Percentiles rank a stretch among this genome's conserved stretches.
Evolutionary conservation across 2,329 filamentous ascomycete species (phyloP).

Genomic region (Zalaria obscura): DNA sequence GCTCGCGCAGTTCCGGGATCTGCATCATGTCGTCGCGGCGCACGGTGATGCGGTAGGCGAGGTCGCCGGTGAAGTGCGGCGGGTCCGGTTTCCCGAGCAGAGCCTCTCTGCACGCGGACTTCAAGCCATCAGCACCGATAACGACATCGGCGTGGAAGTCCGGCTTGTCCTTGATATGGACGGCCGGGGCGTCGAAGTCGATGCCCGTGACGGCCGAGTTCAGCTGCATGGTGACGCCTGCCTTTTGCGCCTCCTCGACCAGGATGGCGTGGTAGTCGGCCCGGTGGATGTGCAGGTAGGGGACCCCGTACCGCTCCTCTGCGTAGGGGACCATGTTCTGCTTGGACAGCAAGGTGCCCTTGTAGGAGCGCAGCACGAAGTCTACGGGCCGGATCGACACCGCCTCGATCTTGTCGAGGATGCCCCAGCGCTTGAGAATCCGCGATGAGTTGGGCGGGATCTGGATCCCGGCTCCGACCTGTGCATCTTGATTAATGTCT

Average conservation of each 20-base stretch:
- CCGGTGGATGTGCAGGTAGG: conserved; percentile 47
- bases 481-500: too few relatives aligned
- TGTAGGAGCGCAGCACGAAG: not conserved
- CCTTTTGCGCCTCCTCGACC: conserved; percentile 33
- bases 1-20: conserved; percentile 35
- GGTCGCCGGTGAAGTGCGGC: conserved; percentile 46
- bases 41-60: conserved; percentile 51
- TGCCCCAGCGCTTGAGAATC: conserved; percentile 32
- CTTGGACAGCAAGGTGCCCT: not conserved
- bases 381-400: not conserved
- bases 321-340: not conserved
- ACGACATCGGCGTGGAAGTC: conserved; percentile 39
- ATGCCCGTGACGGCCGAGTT: conserved; percentile 33
- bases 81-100: conserved; percentile 29
- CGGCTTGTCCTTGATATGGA: conserved; percentile 27
- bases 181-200: conserved; percentile 31
- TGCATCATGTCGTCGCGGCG: conserved; percentile 33
- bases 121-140: conserved; percentile 50
- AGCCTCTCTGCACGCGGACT: conserved; percentile 41
- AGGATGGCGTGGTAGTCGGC: conserved; percentile 46
- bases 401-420: conserved; percentile 9
- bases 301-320: conserved; percentile 33
- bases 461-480: conserved; percentile 36
- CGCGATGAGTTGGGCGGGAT: conserved; percentile 31
- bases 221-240: conserved; percentile 39